Percentiles rank a stretch among this genome's conserved stretches.
phyloP scores from a whole-genome alignment of 306 rosid species.

The Cercis canadensis region DNA sequence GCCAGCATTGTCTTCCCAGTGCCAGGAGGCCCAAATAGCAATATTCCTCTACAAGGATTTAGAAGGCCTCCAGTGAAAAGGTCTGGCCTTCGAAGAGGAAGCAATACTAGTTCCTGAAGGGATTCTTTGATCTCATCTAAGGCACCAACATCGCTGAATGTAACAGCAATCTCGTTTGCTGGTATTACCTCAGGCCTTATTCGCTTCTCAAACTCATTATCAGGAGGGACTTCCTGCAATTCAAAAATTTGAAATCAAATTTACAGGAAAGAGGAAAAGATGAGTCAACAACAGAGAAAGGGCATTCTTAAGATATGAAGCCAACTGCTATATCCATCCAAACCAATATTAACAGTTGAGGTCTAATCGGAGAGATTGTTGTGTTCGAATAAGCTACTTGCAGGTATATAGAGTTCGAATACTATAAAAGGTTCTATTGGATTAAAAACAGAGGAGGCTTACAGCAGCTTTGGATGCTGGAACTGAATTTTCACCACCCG shows the following conservation, averaged over 20 bases:
- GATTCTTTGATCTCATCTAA: slow-evolving; percentile 88
- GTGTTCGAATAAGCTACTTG: slow-evolving; percentile 25
- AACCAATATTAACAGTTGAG: no score
- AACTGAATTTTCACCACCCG: slow-evolving; percentile 51
- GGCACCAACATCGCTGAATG: slow-evolving; percentile 91
- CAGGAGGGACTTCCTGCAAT: slow-evolving; percentile 76
- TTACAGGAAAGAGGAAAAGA: neutral
- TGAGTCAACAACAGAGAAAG: slow-evolving; percentile 2
- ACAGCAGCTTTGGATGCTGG: slow-evolving; percentile 65
- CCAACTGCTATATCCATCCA: no score
- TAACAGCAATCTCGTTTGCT: slow-evolving; percentile 74
- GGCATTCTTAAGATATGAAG: slow-evolving; percentile 1
- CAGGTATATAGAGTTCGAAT: neutral
- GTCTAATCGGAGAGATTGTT: neutral
- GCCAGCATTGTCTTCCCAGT: slow-evolving; percentile 99
- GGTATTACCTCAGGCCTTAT: slow-evolving; percentile 97
- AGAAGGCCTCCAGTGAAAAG: slow-evolving; percentile 94
- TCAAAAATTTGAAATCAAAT: slow-evolving; percentile 25
- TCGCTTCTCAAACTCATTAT: slow-evolving; percentile 94
- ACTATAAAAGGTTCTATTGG: neutral
- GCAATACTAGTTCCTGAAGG: slow-evolving; percentile 98
- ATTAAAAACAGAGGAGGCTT: slow-evolving; percentile 33
- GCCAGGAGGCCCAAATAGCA: slow-evolving; percentile 95
- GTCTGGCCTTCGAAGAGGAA: slow-evolving; percentile 91
- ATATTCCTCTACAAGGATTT: slow-evolving; percentile 94